Evolutionary conservation across 192 early-diverging fungal genomes (phyloP).

Genomic region (Coemansia sp.): DNA sequence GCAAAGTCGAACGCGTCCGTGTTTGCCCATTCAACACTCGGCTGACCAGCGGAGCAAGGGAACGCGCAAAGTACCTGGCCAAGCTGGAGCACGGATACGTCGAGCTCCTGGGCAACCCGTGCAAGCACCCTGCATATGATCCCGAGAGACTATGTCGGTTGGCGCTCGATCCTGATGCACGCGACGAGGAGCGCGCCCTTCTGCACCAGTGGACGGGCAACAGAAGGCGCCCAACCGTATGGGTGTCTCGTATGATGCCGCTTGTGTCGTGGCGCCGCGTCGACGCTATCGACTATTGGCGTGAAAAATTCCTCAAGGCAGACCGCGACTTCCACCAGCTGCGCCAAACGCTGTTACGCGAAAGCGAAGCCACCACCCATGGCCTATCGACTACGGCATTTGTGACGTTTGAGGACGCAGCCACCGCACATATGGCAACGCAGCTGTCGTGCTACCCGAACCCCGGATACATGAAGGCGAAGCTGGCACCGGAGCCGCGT

Average conservation of each 20-base stretch:
- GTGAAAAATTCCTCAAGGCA: slow-evolving; percentile 55
- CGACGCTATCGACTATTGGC: slow-evolving; percentile 68
- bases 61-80: slow-evolving; percentile 58
- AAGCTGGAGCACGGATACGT: slow-evolving; percentile 60
- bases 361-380: slow-evolving; percentile 9
- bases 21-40: slow-evolving; percentile 61
- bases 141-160: slow-evolving; percentile 38
- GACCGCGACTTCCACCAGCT: slow-evolving; percentile 58
- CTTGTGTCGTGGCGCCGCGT: slow-evolving; percentile 59
- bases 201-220: slow-evolving; percentile 26
- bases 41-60: slow-evolving; percentile 58
- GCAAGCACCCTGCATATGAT: slow-evolving; percentile 62
- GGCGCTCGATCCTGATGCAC: slow-evolving; percentile 23
- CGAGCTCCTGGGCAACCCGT: slow-evolving; percentile 70
- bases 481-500: slow-evolving; percentile 71
- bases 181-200: slow-evolving; percentile 26
- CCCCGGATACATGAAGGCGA: slow-evolving; percentile 63
- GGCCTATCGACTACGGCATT: slow-evolving; percentile 65
- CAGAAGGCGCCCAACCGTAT: slow-evolving; percentile 19
- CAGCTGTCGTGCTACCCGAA: slow-evolving; percentile 67
- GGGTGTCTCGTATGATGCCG: slow-evolving; percentile 7
- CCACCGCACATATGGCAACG: slow-evolving; percentile 66
- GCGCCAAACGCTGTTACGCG: slow-evolving; percentile 21
- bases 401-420: slow-evolving; percentile 75
- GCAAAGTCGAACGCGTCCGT: slow-evolving; percentile 65